Evolutionary conservation across 1,284 basidiomycete species (phyloP).

Genomic region (Trichosporon sp.): DNA sequence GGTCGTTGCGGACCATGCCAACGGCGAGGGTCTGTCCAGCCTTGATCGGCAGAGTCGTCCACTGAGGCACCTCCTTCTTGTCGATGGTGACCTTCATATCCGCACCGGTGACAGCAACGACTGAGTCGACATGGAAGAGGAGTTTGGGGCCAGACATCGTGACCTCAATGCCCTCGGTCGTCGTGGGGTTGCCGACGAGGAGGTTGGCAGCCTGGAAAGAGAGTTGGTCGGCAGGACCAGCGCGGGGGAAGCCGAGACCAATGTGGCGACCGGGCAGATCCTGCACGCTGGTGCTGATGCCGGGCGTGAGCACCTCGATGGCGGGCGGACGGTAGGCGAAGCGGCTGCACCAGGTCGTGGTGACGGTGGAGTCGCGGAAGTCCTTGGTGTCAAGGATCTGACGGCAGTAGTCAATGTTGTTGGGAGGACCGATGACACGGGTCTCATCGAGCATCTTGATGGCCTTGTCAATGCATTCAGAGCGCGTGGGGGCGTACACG

Average conservation of each 20-base stretch:
- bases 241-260: slow-evolving; percentile 61
- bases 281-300: slow-evolving; percentile 60
- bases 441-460: slow-evolving; percentile 44
- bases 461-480: slow-evolving; percentile 21
- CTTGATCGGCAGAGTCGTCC: slow-evolving; percentile 54
- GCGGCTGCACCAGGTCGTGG: slow-evolving; percentile 54
- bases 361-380: slow-evolving; percentile 53
- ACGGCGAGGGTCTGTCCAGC: slow-evolving; percentile 52
- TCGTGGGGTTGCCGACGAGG: slow-evolving; percentile 57
- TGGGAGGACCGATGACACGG: slow-evolving; percentile 54
- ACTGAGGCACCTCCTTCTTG: slow-evolving; percentile 50
- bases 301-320: slow-evolving; percentile 57
- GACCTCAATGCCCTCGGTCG: slow-evolving; percentile 59
- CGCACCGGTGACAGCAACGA: slow-evolving; percentile 59
- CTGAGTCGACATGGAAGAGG: slow-evolving; percentile 54
- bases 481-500: slow-evolving; percentile 26
- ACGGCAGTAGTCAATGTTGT: slow-evolving; percentile 56
- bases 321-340: slow-evolving; percentile 45
- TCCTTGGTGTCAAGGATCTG: slow-evolving; percentile 50
- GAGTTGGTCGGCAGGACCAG: slow-evolving; percentile 62
- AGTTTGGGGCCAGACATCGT: slow-evolving; percentile 42
- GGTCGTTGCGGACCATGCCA: slow-evolving; percentile 45
- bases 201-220: slow-evolving; percentile 60
- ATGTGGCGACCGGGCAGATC: slow-evolving; percentile 59
- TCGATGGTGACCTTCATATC: slow-evolving; percentile 52